Conservation (phyloP, 2,329 filamentous ascomycete genomes). For the Claviceps cyperi region DNA sequence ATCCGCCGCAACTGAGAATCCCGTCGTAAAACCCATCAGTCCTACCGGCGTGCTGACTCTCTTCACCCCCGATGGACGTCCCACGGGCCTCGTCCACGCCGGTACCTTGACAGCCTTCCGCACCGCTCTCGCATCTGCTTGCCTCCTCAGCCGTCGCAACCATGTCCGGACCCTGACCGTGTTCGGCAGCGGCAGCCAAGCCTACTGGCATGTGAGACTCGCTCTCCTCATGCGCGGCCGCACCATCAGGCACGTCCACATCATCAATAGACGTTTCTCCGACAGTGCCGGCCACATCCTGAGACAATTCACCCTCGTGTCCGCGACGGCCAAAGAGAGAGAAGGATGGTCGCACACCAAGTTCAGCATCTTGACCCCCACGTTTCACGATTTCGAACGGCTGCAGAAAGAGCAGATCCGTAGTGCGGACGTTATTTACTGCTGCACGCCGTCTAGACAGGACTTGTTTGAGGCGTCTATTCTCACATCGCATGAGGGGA, state of each 20-base stretch:
- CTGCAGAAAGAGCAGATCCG: conserved; percentile 57
- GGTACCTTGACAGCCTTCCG: conserved; percentile 66
- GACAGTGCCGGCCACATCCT: conserved; percentile 39
- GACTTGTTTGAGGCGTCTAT: conserved; percentile 63
- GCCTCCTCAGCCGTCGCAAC: conserved; percentile 49
- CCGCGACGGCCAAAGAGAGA: conserved; percentile 28
- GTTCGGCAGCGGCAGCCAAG: conserved; percentile 80
- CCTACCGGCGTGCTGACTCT: conserved; percentile 57
- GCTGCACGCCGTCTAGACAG: conserved; percentile 63
- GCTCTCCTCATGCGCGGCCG: conserved; percentile 57
- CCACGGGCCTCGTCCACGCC: conserved; percentile 57
- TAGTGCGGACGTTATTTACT: conserved; percentile 70
- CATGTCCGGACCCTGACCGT: conserved; percentile 64
- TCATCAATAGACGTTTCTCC: conserved; percentile 63
- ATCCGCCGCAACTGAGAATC: conserved; percentile 16
- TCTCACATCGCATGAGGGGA: conserved; percentile 56
- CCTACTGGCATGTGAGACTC: conserved; percentile 86
- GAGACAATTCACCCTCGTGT: conserved; percentile 30
- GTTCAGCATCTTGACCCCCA: conserved; percentile 54
- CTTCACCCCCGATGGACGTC: conserved; percentile 45
- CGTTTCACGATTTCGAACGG: conserved; percentile 52
- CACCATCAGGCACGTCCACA: conserved; percentile 65
- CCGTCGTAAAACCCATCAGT: conserved; percentile 21
- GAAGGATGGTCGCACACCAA: conserved; percentile 53
- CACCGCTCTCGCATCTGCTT: conserved; percentile 58